phyloP scores from a whole-genome alignment of 31 red algal species.

The Asparagopsis taxiformis region DNA sequence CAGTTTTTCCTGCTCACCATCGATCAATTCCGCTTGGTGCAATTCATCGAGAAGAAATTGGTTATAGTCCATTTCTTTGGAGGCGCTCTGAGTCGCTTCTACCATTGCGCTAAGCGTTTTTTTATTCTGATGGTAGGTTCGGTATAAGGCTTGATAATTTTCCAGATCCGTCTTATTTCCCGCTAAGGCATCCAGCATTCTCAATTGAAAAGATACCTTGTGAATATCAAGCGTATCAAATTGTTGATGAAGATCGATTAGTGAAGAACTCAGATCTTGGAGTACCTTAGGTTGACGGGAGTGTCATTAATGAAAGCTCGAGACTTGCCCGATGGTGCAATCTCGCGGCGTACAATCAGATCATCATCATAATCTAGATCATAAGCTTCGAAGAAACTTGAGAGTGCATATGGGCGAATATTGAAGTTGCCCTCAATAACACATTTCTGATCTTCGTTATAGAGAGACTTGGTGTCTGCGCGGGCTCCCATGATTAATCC shows the following conservation, averaged over 20 bases:
- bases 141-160: too few species aligned
- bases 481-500: conserved; percentile 1
- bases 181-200: too few species aligned
- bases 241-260: conserved; percentile 3
- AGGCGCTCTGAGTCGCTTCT: too few species aligned
- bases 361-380: conserved; percentile 3
- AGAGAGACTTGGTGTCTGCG: not conserved
- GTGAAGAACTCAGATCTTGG: not conserved
- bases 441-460: not conserved
- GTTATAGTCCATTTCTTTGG: too few species aligned
- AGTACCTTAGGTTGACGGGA: not conserved
- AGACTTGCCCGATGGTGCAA: not conserved
- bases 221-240: not conserved
- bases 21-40: too few species aligned
- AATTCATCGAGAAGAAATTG: too few species aligned
- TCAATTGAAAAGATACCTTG: too few species aligned
- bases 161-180: too few species aligned
- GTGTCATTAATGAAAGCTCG: conserved; percentile 4
- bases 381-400: not conserved
- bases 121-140: too few species aligned
- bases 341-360: not conserved
- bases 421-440: not conserved
- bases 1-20: too few species aligned
- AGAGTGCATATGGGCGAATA: not conserved
- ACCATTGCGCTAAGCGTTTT: too few species aligned